Evolutionary conservation across 495 filamentous ascomycete species (phyloP).

Genomic region (Penicillium pancosmium): DNA sequence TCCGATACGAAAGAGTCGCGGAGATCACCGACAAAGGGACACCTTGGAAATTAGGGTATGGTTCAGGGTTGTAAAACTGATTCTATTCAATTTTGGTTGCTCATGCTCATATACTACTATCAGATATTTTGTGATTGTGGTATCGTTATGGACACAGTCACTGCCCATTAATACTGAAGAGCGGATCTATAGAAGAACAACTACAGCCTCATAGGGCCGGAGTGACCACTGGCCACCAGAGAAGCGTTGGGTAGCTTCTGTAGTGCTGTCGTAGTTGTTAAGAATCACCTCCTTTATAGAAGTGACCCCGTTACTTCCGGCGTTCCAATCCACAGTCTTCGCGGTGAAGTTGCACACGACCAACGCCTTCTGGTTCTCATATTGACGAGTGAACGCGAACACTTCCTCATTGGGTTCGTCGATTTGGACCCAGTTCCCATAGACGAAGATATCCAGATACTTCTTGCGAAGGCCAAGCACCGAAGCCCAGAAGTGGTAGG

Average conservation of each 20-base stretch:
- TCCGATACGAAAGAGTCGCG: conserved; percentile 17
- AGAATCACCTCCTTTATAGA: conserved; percentile 43
- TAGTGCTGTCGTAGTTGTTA: conserved; percentile 40
- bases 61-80: background rate
- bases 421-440: conserved; percentile 60
- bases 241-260: conserved; percentile 29
- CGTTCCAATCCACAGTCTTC: conserved; percentile 41
- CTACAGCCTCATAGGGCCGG: conserved; percentile 45
- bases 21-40: conserved; percentile 16
- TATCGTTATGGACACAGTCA: background rate
- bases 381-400: conserved; percentile 51
- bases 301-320: conserved; percentile 35
- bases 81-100: too few relatives aligned
- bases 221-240: conserved; percentile 35
- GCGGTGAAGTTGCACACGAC: conserved; percentile 57
- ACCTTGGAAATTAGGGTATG: background rate
- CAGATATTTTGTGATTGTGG: too few relatives aligned
- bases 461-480: conserved; percentile 57
- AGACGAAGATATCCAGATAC: conserved; percentile 60
- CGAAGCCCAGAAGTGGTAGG: conserved; percentile 55
- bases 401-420: conserved; percentile 47
- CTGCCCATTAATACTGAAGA: too few relatives aligned
- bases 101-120: too few relatives aligned
- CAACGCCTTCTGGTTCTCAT: conserved; percentile 45
- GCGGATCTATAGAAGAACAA: conserved; percentile 27